Evolutionary conservation across 306 rosid species (phyloP), one percentile per base, ranked within the genome.

Genomic region (Malus sylvestris): DNA sequence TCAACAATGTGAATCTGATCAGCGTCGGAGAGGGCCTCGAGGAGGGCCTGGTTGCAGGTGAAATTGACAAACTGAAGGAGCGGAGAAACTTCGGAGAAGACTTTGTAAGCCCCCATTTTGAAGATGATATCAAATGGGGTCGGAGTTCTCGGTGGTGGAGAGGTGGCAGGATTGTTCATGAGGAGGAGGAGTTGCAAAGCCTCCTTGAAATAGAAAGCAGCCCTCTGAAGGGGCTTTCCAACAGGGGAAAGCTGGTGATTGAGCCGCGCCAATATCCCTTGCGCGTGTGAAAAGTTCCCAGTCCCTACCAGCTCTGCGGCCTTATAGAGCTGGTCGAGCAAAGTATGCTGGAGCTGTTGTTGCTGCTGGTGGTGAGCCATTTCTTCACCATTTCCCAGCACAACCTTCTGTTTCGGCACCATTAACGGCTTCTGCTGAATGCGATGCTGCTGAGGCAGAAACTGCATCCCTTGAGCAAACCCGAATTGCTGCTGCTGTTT

Each of bases 241-340:
- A 82, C 78, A 49, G 84, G 86, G 76, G 88, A 85, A 84, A 94
- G 93, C 86, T 89, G 97, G 89, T 94, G 98, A 94, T 94, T 94
- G 98, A 94, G 98, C 97, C 98, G 97, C 98, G 98, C 98, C 97
- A 94, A 94, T 94, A 94, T 94, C 98, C 92, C 98, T 83, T 89
- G 97, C 97, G 97, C 98, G 89, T 71, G 81, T 76, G 77, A 61
- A 70, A 73, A 77, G 68, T 79, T 82, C 68, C 88, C 86, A 61
- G 86, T 67, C 73, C 78, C 86, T n/a, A 85, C 32, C 75, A 85
- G 73, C 77, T 85, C 88, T 58, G 88, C 84, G 66, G 86, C 86
- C 86, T 85, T 85, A 46, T 75, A 79, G 71, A 85, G 78, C 86
- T 85, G 88, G 78, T 85, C 88, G 11, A 82, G 74, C 77, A 82